A percentile compares a stretch with the other conserved stretches of the same genome.
phyloP scores from a whole-genome alignment of 495 filamentous ascomycete genomes.

The Hypoxylon lienhwacheense region DNA sequence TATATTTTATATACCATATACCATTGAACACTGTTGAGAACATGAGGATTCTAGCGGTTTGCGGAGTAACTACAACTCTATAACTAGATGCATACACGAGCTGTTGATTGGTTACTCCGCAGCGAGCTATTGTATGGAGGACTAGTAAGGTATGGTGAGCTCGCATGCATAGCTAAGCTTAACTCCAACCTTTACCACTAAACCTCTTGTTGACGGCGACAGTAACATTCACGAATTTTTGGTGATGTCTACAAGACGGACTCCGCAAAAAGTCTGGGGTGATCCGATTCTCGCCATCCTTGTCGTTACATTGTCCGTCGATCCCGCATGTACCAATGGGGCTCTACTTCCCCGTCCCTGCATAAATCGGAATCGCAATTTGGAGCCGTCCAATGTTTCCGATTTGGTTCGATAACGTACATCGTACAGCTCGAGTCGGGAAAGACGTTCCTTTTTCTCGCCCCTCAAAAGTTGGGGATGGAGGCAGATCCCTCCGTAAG shows the following conservation, averaged over 20 bases:
- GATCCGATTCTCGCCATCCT: conserved; percentile 31
- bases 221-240: conserved; percentile 26
- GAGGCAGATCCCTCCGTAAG: conserved; percentile 6
- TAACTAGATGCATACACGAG: neutral
- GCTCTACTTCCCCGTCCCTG: conserved; percentile 25
- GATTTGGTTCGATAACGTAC: conserved; percentile 33
- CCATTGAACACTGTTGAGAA: neutral
- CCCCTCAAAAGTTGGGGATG: conserved; percentile 25
- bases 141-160: neutral
- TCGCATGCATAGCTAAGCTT: neutral
- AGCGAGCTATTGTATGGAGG: too few relatives aligned
- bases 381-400: conserved; percentile 36
- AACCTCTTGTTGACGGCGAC: conserved; percentile 19
- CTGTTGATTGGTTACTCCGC: too few relatives aligned
- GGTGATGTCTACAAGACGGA: conserved; percentile 25
- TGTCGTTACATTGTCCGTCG: conserved; percentile 35
- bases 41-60: neutral
- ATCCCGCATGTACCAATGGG: conserved; percentile 34
- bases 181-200: conserved; percentile 4
- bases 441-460: conserved; percentile 13
- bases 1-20: too few relatives aligned
- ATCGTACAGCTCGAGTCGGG: conserved; percentile 9
- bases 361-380: conserved; percentile 32
- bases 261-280: conserved; percentile 24
- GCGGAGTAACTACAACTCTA: neutral